Evolutionary conservation across 352 stramenopile species (phyloP).

Genomic region (Peronospora belbahrii): DNA sequence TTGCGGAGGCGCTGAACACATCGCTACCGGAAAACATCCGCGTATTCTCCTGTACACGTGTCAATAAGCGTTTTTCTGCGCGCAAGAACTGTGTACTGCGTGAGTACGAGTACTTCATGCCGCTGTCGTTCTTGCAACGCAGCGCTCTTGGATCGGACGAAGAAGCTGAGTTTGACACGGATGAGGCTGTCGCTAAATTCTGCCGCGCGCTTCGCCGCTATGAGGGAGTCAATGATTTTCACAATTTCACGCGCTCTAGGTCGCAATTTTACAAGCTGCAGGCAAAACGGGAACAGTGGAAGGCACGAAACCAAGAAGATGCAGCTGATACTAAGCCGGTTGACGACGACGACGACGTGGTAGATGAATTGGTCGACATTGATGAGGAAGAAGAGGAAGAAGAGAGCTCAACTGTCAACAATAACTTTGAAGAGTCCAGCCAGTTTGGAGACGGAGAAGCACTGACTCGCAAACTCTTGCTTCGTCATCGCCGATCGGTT

Average conservation of each 20-base stretch:
- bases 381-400: conserved; percentile 13
- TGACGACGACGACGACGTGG: conserved; percentile 4
- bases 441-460: conserved; percentile 39
- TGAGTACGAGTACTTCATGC: conserved; percentile 90
- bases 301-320: conserved; percentile 11
- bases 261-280: conserved; percentile 73
- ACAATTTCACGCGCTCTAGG: conserved; percentile 87
- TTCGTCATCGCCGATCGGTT: conserved; percentile 63
- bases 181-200: conserved; percentile 40
- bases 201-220: conserved; percentile 49
- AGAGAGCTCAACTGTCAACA: conserved; percentile 10
- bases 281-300: conserved; percentile 27
- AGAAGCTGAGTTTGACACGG: conserved; percentile 23
- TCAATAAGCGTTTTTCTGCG: conserved; percentile 87
- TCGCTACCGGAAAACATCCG: conserved; percentile 72
- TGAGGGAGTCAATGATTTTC: conserved; percentile 85
- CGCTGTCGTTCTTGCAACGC: conserved; percentile 58
- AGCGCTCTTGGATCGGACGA: conserved; percentile 25
- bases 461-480: conserved; percentile 44
- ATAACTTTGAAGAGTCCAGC: conserved; percentile 15
- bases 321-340: conserved; percentile 1
- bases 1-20: conserved; percentile 68
- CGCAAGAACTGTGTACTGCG: conserved; percentile 81
- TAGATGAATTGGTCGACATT: conserved; percentile 1
- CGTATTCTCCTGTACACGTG: conserved; percentile 81